These are phyloP conservation scores for Elaphomyces granulatus DNA, from an alignment of 495 filamentous ascomycete species.

Conservation along the genomic window DNA sequence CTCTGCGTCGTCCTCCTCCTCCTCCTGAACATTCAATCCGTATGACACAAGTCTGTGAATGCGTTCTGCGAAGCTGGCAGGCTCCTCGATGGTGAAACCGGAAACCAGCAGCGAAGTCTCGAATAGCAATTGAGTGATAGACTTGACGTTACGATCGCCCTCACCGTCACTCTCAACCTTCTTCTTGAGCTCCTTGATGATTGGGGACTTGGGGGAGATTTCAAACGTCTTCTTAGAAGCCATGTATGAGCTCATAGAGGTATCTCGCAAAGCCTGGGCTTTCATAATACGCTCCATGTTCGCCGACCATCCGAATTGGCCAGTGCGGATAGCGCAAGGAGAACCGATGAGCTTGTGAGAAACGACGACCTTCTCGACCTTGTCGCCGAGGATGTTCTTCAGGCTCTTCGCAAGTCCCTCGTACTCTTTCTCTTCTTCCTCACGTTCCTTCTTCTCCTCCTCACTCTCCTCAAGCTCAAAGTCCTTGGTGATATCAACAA, in stretches of 20 bases:
- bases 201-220: slow-evolving; percentile 95
- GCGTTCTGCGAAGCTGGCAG: slow-evolving; percentile 90
- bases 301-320: slow-evolving; percentile 99
- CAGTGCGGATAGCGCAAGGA: slow-evolving; percentile 97
- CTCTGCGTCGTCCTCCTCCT: slow-evolving; percentile 57
- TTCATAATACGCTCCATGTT: slow-evolving; percentile 99
- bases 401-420: slow-evolving; percentile 85
- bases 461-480: slow-evolving; percentile 99
- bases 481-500: slow-evolving; percentile 99
- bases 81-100: slow-evolving; percentile 98
- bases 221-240: slow-evolving; percentile 99
- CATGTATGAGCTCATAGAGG: slow-evolving; percentile 99
- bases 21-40: slow-evolving; percentile 91
- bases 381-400: slow-evolving; percentile 98
- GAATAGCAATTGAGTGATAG: slow-evolving; percentile 91
- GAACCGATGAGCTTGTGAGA: slow-evolving; percentile 93
- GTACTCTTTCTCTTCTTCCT: slow-evolving; percentile 95
- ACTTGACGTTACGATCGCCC: slow-evolving; percentile 96
- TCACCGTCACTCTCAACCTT: slow-evolving; percentile 96
- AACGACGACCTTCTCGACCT: slow-evolving; percentile 99
- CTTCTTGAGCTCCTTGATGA: slow-evolving; percentile 97
- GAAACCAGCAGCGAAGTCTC: slow-evolving; percentile 97
- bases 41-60: slow-evolving; percentile 98
- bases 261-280: slow-evolving; percentile 98
- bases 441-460: slow-evolving; percentile 95